Conservation (phyloP, 306 rosid genomes). For the Hippophae rhamnoides region DNA sequence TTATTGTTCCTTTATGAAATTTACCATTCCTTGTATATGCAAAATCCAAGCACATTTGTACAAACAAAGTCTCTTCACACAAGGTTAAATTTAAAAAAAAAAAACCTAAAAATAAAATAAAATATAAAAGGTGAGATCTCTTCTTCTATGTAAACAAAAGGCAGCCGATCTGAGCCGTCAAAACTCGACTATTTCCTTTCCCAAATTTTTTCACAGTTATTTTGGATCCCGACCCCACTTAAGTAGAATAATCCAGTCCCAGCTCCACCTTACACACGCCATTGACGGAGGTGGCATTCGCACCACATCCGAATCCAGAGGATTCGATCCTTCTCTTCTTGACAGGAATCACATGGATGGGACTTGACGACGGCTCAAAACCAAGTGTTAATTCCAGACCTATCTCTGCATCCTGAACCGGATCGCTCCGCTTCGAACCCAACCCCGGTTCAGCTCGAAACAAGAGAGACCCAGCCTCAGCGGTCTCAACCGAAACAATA, state of each 20-base stretch:
- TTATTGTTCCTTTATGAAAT: no score
- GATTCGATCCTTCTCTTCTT: constrained; percentile 62
- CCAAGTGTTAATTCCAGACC: constrained; percentile 77
- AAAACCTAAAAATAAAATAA: background rate
- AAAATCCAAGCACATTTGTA: constrained; percentile 20
- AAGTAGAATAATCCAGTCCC: constrained; percentile 39
- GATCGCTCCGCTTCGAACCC: constrained; percentile 9
- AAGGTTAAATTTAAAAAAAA: background rate
- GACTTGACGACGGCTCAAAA: constrained; percentile 44
- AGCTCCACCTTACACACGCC: constrained; percentile 36
- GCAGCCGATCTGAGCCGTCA: constrained; percentile 39
- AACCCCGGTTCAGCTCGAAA: constrained; percentile 49
- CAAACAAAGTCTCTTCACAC: constrained; percentile 12
- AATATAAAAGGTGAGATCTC: constrained; percentile 33
- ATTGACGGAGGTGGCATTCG: background rate
- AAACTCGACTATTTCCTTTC: constrained; percentile 24
- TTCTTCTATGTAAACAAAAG: constrained; percentile 22
- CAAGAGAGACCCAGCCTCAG: constrained; percentile 32
- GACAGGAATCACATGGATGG: constrained; percentile 51
- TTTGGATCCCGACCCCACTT: constrained; percentile 18
- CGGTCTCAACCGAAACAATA: constrained; percentile 62
- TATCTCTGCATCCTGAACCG: constrained; percentile 25
- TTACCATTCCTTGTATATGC: constrained; percentile 8
- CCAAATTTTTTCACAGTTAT: no score
- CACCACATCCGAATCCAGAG: background rate